A percentile compares a stretch with the other conserved stretches of the same genome.
These are phyloP conservation scores for Rhinocladiella similis DNA, from an alignment of 2,329 filamentous ascomycete genomes.

Conservation along the genomic window DNA sequence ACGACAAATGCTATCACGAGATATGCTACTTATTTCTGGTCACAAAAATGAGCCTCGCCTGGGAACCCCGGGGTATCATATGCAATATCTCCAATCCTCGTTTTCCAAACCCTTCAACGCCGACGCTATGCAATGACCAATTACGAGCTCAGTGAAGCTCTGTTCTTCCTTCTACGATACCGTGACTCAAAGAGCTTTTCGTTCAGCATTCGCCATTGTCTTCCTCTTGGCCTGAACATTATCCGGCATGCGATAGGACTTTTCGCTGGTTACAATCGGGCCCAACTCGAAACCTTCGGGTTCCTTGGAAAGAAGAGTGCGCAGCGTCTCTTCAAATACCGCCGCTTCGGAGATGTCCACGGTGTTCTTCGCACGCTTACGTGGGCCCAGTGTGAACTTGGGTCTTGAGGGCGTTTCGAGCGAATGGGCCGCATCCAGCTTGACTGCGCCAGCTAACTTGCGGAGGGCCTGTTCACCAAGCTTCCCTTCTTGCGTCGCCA, in stretches of 20 bases:
- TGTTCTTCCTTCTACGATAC: conserved; percentile 14
- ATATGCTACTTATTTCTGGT: conserved; percentile 25
- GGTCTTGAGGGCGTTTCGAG: conserved; percentile 37
- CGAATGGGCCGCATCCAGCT: conserved; percentile 42
- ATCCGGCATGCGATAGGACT: conserved; percentile 53
- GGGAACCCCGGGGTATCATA: conserved; percentile 18
- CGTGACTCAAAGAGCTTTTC: conserved; percentile 26
- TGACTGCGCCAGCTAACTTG: conserved; percentile 56
- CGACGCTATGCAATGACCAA: conserved; percentile 19
- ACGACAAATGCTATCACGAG: conserved; percentile 8
- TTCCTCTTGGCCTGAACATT: conserved; percentile 35
- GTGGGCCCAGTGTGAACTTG: conserved; percentile 37
- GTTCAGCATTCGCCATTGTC: conserved; percentile 19
- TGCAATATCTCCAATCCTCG: conserved; percentile 9
- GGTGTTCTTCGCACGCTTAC: conserved; percentile 20
- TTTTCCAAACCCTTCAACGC: conserved; percentile 21
- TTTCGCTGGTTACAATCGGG: conserved; percentile 61
- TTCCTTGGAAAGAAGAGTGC: conserved; percentile 46
- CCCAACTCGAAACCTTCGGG: conserved; percentile 43
- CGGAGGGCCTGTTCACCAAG: conserved; percentile 65
- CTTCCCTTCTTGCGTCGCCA: conserved; percentile 65
- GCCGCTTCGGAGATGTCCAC: conserved; percentile 41
- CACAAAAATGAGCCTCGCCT: conserved; percentile 20
- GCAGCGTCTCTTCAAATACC: conserved; percentile 59
- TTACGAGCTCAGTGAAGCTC: conserved; percentile 3